Base-by-base conservation (phyloP, 2,329 filamentous ascomycete genomes). In the Zarea fungicola region DNA sequence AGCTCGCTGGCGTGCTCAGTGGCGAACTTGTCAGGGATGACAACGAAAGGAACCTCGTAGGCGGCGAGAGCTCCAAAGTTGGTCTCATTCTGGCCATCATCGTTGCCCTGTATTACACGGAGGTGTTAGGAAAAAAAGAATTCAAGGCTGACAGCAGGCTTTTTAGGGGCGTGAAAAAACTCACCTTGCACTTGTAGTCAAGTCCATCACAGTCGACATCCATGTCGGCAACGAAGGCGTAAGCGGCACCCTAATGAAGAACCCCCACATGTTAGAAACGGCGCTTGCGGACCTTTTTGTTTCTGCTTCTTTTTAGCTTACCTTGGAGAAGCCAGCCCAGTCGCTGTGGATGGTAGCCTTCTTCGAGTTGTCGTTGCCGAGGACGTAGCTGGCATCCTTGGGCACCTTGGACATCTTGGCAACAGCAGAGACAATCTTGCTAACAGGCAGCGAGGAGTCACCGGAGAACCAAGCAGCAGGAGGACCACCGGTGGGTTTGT, bases 321-420 rank as follows among this genome's bases (percentile, higher is more conserved):
- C 42, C 42, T 44, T 44, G 28, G 42, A 44, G 11, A 44, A 19
- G 6, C 34, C 23, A 29, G 42, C 29, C 42, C 42, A 44, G 42
- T 44, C 42, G 21, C 42, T 44, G 29, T 44, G 42, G 42, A 44
- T 44, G 19, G 42, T 44, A 14, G 42, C 42, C 29, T 34, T 44
- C n/a, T 44, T 44, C 28, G 26, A 26, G 42, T 44, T 44, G 29
- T 35, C 42, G 42, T 44, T 35, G 31, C 42, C 23, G n/a, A 44
- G 42, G 9, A 44, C 34, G 25, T 44, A 44, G 11, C 16, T 34
- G 13, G 42, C 42, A 21, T 44, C 42, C 42, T 34, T 44, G 28
- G 42, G 42, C 6, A 29, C 34, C 42, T 44, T 34, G 18, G 18
- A 22, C 42, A 44, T 44, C 29, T 34, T 34, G 42, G 18, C 5